Evolutionary conservation across 176 grass and related monocot species (phyloP), one percentile per base, ranked within the genome.

Genomic region (Zoysia japonica): DNA sequence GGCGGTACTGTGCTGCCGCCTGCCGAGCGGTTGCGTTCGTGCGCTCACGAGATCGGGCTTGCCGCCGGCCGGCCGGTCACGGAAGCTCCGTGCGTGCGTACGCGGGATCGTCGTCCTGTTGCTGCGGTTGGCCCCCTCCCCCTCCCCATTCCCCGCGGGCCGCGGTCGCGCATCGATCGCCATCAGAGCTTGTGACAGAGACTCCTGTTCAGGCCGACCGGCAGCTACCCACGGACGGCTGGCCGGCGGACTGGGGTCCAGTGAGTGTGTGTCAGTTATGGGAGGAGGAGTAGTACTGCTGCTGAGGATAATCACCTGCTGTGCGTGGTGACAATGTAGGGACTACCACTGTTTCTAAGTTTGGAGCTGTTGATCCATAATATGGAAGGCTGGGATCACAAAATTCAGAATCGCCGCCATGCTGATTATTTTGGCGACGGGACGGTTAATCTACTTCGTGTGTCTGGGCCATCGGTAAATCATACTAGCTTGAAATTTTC

Each of bases 11-110:
- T 42, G 38, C 52, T n/a, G 54, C 15, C 53, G 15, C 53, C 62
- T 15, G 38, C 39, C 6, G 65, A 5, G 60, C 28, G 65, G 12
- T 9, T 17, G 55, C 17, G n/a, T 41, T 45, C 37, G 35, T 38
- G 1, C 20, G 57, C 5, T 74, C 84, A 75, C 70, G 77, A 9
- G 77, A 80, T 61, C 43, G 77, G 13, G 60, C n/a, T 10, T 65
- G 61, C 51, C 37, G 14, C 60, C 35, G 36, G 16, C 53, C 45
- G n/a, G 55, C 9, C 46, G 40, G 16, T 68, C 52, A 86, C 61
- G 84, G 17, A 79, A 7, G 45, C 76, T 46, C 53, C 72, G 73
- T 84, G 75, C 78, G 5, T 19, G 54, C 3, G 12, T 13, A 28
- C 28, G 28, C 28, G 28, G 43, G 42, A n/a, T 65, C 9, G 10